A percentile compares a stretch with the other conserved stretches of the same genome.
Evolutionary conservation across 495 filamentous ascomycete genomes (phyloP).

Genomic region (Neurospora hispaniola): DNA sequence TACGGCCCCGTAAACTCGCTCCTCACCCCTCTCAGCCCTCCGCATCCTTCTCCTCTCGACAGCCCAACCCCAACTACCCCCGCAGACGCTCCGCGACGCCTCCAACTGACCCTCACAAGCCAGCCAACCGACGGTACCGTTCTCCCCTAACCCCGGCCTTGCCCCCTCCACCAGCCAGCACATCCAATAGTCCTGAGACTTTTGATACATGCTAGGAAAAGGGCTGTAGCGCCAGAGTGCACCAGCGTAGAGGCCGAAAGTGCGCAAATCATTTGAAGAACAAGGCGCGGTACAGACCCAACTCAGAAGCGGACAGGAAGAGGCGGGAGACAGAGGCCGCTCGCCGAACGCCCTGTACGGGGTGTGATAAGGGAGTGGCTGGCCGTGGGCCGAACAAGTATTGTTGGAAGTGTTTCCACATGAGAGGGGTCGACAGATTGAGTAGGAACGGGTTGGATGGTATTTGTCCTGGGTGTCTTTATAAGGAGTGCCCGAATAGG

Average conservation of each 20-base stretch:
- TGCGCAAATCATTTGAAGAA: not conserved
- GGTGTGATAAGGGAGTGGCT: not conserved
- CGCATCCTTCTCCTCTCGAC: not conserved
- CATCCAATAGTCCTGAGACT: not conserved
- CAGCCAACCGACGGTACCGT: not conserved
- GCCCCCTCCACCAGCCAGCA: not conserved
- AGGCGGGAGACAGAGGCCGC: not conserved
- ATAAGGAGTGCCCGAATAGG: not conserved
- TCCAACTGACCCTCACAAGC: not conserved
- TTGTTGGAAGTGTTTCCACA: not conserved
- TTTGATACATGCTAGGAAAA: not conserved
- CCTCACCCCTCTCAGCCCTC: not conserved
- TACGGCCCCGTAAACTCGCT: not conserved
- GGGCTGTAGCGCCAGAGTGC: not conserved
- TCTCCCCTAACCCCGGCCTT: not conserved
- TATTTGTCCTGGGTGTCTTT: not conserved
- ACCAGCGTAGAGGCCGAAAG: not conserved
- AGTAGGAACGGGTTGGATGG: not conserved
- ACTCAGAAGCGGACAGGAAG: not conserved
- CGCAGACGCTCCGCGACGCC: not conserved
- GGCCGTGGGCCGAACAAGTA: not conserved
- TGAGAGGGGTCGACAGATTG: not conserved
- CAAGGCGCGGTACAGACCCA: not conserved
- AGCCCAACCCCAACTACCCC: not conserved
- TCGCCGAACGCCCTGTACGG: not conserved